Percentiles rank a stretch among this genome's conserved stretches.
Evolutionary conservation across 148 eudicot species (phyloP).

Genomic region (Limonium bicolor): DNA sequence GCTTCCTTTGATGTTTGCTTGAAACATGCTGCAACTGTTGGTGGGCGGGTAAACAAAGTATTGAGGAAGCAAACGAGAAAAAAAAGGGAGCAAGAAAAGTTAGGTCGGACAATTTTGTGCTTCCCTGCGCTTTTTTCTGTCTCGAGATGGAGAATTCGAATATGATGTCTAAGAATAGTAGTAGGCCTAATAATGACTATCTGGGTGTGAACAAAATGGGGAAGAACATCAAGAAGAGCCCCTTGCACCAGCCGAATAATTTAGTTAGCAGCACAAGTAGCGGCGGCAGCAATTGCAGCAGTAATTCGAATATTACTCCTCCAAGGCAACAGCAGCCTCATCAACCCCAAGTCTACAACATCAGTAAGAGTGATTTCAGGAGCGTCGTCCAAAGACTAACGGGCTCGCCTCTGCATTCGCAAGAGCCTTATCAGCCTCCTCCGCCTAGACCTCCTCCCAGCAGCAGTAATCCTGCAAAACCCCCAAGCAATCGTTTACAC

Average conservation of each 20-base stretch:
- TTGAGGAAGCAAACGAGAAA: too few relatives aligned
- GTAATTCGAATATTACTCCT: background rate
- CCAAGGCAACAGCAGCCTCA: conserved; percentile 44
- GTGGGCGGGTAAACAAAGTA: too few relatives aligned
- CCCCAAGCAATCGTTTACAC: conserved; percentile 56
- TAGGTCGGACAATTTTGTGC: too few relatives aligned
- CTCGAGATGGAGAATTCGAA: conserved; percentile 26
- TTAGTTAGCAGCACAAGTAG: conserved; percentile 4
- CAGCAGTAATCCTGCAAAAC: conserved; percentile 55
- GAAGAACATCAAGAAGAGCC: conserved; percentile 61
- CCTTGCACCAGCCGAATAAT: conserved; percentile 59
- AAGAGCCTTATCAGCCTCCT: conserved; percentile 41
- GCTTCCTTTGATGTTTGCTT: too few relatives aligned
- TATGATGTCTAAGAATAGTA: conserved; percentile 25
- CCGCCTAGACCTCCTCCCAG: conserved; percentile 63
- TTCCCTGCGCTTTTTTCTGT: background rate
- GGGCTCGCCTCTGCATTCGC: conserved; percentile 52
- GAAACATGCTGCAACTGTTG: too few relatives aligned
- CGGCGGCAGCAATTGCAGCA: background rate
- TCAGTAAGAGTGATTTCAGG: conserved; percentile 88
- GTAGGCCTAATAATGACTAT: conserved; percentile 30
- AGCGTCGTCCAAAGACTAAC: conserved; percentile 85
- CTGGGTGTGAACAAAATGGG: conserved; percentile 79
- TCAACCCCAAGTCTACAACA: conserved; percentile 94
- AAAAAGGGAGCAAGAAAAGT: background rate